Base-by-base conservation (phyloP, 306 rosid species). In the Sicyos edulis region DNA sequence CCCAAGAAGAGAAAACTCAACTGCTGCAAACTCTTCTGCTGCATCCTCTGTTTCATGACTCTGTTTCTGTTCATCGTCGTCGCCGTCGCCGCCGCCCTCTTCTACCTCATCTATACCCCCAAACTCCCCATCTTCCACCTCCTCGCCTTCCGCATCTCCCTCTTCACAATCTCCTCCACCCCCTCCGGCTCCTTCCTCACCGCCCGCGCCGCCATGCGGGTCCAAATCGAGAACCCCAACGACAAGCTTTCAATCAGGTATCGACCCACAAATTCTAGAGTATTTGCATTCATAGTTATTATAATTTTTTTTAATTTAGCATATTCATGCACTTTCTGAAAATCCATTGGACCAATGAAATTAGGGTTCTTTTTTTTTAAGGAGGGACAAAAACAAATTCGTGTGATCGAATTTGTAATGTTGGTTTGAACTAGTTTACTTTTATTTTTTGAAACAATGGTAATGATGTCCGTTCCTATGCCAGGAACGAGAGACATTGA, bases 161-260 rank as follows among this genome's bases (percentile, higher is more conserved):
- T 12, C 0, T 61, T 88, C 21, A 83, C 84, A 60, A 71, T 87
- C 26, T 68, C 85, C 2, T 15, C 29, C 10, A 80, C 47, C 9
- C 0, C 61, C 10, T 83, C 86, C 49, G 88, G 79, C 2, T 37
- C 80, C 0, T 82, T 70, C 73, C 87, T 92, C 10, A 70, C 82
- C 78, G 83, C 89, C 1, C 12, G 68, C 4, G 74, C 88, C 8
- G 32, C 72, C 5, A 21, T 80, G 10, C 77, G 80, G 49, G 72
- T 92, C 20, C 90, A 91, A 34, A 70, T 85, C 34, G 80, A 80
- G 84, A 91, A 91, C 71, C 83, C 83, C 0, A 91, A 85, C 53
- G 17, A 17, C 0, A 89, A 56, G 66, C 73, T 91, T 4, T 40
- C 0, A 20, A 78, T 92, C 56, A 79, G 6, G 24, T 91, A 32